Base-by-base conservation (phyloP, 176 grass and related monocot species). In the Avena insularis region DNA sequence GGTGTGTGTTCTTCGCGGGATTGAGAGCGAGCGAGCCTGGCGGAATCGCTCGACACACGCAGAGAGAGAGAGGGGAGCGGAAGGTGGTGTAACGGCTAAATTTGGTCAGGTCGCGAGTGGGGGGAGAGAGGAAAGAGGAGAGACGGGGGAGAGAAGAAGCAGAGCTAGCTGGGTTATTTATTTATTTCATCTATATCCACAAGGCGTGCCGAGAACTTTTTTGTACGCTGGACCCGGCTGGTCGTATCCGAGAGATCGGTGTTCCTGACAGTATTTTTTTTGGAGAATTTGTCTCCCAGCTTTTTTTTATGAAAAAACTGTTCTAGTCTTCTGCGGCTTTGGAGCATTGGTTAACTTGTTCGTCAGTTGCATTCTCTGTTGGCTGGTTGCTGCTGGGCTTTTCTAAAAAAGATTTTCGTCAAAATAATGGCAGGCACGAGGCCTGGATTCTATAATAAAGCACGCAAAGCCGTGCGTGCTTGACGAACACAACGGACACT, bases 71-170 rank as follows among this genome's bases (percentile, higher is more conserved):
- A 11, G 82, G 17, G 68, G 6, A 4, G 25, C 15, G 74, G 72
- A 36, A 74, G 79, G 89, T 73, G 80, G 72, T 78, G 45, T 82
- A 94, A 94, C 92, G 92, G 93, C 87, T 92, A 92, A 84, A 87
- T 92, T 83, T 89, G 81, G 77, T 9, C 23, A 16, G 82, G 71
- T 10, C 47, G 9, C 58, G 43, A 71, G 56, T 47, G 12, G 46
- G 5, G 33, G 19, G 53, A 5, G 65, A 48, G 27, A 15, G 23
- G 23, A 29, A 15, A 20, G 15, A 15, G 59, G 79, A 48, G 27
- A 17, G 40, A 43, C 40, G 38, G 38, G 38, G 36, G 54, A 36
- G 55, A 6, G 9, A 19, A 51, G 71, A 63, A 35, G 4, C 65
- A 54, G 4, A 25, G 82, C 45, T 46, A n/a, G 48, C 25, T 51